Base-by-base conservation (phyloP, 2,329 filamentous ascomycete species). In the Phialocephala subalpina region DNA sequence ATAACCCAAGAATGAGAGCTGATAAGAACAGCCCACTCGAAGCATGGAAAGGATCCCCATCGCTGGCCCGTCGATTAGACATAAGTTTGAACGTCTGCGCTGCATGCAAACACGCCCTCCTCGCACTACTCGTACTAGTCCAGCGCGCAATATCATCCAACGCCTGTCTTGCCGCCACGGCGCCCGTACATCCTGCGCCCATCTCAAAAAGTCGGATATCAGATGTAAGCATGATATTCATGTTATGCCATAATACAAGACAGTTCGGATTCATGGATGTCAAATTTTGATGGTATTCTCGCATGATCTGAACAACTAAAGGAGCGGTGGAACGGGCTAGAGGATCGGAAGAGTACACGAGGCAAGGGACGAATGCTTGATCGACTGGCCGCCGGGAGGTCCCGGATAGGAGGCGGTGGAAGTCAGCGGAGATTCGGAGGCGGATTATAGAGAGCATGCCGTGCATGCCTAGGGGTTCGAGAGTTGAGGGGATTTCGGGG, bases 201-300 rank as follows among this genome's bases (percentile, higher is more conserved):
- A 84, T 75, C 63, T 86, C 82, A 63, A 86, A 86, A 33, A 84
- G 81, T 57, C 83, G 82, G 9, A 84, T 80, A 63, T 86, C 84
- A 3, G 83, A 80, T 0, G 82, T 81, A 2, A 86, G 78, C 69
- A 80, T 81, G 79, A 85, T 83, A 69, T 82, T 84, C 61, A 84
- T 80, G 52, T 82, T 80, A 68, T 86, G 83, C 84, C 84, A 86
- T 42, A 84, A 79, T 3, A 85, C 77, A 1, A 81, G 73, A 3
- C 82, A 81, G 58, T 86, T 86, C 2, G 84, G 78, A 60, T 83
- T 82, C 27, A 82, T 77, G 2, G 75, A 77, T 16, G 79, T 73
- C 3, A 83, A 75, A 0, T 78, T 76, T 25, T 81, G 78, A 36
- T 80, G 78, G 40, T 83, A 83, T 4, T 75, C 75, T 5, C 74